These are phyloP conservation scores for Cadophora gregata DNA, from an alignment of 2,329 filamentous ascomycete species.

Conservation along the genomic window DNA sequence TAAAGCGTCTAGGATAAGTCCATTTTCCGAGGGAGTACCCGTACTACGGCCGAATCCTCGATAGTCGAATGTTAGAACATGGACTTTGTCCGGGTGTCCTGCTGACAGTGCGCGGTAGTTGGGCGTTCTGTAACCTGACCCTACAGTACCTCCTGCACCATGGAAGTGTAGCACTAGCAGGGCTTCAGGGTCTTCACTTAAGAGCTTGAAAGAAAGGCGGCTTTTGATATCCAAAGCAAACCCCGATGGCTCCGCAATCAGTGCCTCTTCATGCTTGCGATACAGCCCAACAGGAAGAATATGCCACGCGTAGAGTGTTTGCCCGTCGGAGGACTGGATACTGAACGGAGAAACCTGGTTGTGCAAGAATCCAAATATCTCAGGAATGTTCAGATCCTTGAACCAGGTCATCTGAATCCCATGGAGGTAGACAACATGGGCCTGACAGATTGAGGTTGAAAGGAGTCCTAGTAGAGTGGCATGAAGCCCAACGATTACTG, in stretches of 20 bases:
- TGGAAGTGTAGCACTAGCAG: conserved; percentile 58
- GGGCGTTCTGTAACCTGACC: conserved; percentile 74
- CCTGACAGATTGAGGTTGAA: conserved; percentile 52
- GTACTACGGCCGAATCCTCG: conserved; percentile 83
- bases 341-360: conserved; percentile 88
- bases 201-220: conserved; percentile 58
- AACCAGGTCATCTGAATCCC: conserved; percentile 75
- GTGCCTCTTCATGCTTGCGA: conserved; percentile 66
- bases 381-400: conserved; percentile 75
- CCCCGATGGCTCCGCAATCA: conserved; percentile 53
- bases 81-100: conserved; percentile 69
- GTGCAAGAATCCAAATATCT: conserved; percentile 75
- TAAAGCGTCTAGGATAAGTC: conserved; percentile 79
- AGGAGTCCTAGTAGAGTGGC: conserved; percentile 53
- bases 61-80: conserved; percentile 86
- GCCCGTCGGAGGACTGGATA: conserved; percentile 73
- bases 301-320: conserved; percentile 86
- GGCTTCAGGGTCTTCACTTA: conserved; percentile 66
- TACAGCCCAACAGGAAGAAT: conserved; percentile 81
- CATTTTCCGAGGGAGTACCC: conserved; percentile 76
- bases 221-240: conserved; percentile 26
- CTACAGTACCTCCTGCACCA: conserved; percentile 57
- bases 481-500: conserved; percentile 47
- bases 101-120: conserved; percentile 79
- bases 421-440: conserved; percentile 77